phyloP scores from a whole-genome alignment of 176 grass and related monocot species.

The Panicum miliaceum region DNA sequence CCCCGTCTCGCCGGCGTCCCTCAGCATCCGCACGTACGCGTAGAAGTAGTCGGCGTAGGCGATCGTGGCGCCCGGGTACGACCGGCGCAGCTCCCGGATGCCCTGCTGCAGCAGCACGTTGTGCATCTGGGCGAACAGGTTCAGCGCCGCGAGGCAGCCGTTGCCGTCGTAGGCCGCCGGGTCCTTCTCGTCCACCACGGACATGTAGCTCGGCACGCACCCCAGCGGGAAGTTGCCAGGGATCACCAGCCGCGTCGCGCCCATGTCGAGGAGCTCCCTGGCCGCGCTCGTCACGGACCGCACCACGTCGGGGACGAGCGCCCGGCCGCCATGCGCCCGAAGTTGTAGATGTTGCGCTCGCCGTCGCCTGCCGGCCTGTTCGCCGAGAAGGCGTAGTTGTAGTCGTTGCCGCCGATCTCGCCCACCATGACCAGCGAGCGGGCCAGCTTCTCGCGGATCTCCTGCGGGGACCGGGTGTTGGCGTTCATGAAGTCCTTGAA shows the following conservation, averaged over 20 bases:
- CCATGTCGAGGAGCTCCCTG: slow-evolving; percentile 60
- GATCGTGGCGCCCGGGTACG: slow-evolving; percentile 41
- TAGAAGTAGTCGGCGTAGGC: slow-evolving; percentile 81
- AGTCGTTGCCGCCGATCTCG: slow-evolving; percentile 84
- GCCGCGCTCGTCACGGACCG: slow-evolving; percentile 46
- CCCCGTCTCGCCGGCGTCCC: slow-evolving; percentile 47
- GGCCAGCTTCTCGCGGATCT: slow-evolving; percentile 46
- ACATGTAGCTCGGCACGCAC: slow-evolving; percentile 65
- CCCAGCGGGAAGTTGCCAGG: slow-evolving; percentile 71
- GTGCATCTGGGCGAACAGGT: slow-evolving; percentile 60
- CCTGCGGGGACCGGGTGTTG: neutral
- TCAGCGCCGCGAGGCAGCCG: slow-evolving; percentile 51
- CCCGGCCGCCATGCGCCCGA: slow-evolving; percentile 23
- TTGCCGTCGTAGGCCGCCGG: slow-evolving; percentile 45
- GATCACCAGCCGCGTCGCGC: slow-evolving; percentile 51
- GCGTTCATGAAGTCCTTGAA: slow-evolving; percentile 29
- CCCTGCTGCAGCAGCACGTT: slow-evolving; percentile 57
- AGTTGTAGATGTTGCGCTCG: neutral
- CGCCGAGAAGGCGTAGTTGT: slow-evolving; percentile 70
- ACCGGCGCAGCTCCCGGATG: slow-evolving; percentile 35
- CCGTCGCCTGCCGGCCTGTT: slow-evolving; percentile 9
- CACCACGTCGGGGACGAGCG: slow-evolving; percentile 66
- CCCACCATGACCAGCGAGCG: slow-evolving; percentile 61
- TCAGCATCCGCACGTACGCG: slow-evolving; percentile 69
- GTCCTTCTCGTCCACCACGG: slow-evolving; percentile 48